A percentile compares a stretch with the other conserved stretches of the same genome.
phyloP scores from a whole-genome alignment of 805 yeast genomes.

The Wickerhamiella alocasiicola region DNA sequence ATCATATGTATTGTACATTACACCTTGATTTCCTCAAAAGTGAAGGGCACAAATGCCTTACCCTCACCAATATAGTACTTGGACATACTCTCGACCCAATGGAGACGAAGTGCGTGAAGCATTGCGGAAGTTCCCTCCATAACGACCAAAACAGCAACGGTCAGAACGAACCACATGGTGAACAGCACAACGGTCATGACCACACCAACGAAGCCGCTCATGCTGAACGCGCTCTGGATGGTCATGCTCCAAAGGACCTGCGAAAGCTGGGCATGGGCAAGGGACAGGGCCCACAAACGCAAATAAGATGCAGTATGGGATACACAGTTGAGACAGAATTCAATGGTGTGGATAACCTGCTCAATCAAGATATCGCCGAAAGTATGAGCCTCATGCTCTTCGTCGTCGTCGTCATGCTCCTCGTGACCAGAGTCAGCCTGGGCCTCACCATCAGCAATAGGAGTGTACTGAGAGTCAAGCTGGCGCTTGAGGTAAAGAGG shows the following conservation, averaged over 20 bases:
- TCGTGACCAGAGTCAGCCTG: conserved; percentile 21
- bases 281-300: conserved; percentile 92
- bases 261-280: conserved; percentile 94
- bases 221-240: conserved; percentile 60
- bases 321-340: conserved; percentile 91
- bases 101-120: conserved; percentile 96
- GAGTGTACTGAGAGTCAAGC: conserved; percentile 30
- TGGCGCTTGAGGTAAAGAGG: conserved; percentile 60
- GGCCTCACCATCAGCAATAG: conserved; percentile 17
- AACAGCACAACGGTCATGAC: conserved; percentile 66
- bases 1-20: no score
- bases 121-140: conserved; percentile 99
- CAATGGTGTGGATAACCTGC: conserved; percentile 95
- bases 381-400: conserved; percentile 44
- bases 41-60: conserved; percentile 75
- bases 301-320: conserved; percentile 97
- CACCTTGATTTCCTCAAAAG: conserved; percentile 32
- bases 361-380: conserved; percentile 94
- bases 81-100: conserved; percentile 99
- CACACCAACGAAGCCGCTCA: conserved; percentile 55
- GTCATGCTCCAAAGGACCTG: conserved; percentile 97
- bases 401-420: conserved; percentile 43
- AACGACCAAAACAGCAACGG: conserved; percentile 79
- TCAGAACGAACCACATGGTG: conserved; percentile 88
- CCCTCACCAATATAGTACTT: conserved; percentile 98